Conservation (phyloP, 352 stramenopile species). For the Pythium inflatum region DNA sequence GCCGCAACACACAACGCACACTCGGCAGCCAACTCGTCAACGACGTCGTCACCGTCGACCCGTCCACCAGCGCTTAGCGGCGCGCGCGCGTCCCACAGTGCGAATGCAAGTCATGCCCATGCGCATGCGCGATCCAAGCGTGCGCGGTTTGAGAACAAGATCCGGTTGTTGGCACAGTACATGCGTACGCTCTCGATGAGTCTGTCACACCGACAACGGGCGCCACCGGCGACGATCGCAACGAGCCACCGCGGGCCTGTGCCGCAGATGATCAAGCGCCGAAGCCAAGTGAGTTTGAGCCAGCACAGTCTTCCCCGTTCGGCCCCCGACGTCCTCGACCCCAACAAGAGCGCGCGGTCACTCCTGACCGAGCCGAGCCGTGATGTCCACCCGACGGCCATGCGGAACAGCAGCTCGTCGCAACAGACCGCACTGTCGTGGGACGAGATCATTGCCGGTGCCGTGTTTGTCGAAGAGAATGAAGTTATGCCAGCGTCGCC, state of each 20-base stretch:
- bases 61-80: not conserved
- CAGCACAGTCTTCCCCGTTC: conserved; percentile 30
- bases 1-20: not conserved
- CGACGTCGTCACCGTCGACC: conserved; percentile 7
- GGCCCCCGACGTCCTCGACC: conserved; percentile 28
- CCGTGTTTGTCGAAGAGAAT: conserved; percentile 41
- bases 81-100: not conserved
- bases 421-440: conserved; percentile 29
- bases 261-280: conserved; percentile 23
- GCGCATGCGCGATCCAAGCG: conserved; percentile 15
- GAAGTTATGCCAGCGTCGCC: conserved; percentile 49
- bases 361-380: conserved; percentile 12
- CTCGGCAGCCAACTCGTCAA: not conserved
- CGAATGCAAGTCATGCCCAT: too few relatives aligned
- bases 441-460: conserved; percentile 37
- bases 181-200: conserved; percentile 32
- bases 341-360: conserved; percentile 20
- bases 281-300: conserved; percentile 31
- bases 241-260: conserved; percentile 3
- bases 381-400: not conserved
- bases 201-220: conserved; percentile 16
- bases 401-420: conserved; percentile 22
- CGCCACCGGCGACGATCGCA: not conserved
- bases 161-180: conserved; percentile 33
- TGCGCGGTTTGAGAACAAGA: conserved; percentile 30